Percentiles rank a stretch among this genome's conserved stretches.
Conservation (phyloP, 345 rosid genomes). For the Syzygium aromaticum region DNA sequence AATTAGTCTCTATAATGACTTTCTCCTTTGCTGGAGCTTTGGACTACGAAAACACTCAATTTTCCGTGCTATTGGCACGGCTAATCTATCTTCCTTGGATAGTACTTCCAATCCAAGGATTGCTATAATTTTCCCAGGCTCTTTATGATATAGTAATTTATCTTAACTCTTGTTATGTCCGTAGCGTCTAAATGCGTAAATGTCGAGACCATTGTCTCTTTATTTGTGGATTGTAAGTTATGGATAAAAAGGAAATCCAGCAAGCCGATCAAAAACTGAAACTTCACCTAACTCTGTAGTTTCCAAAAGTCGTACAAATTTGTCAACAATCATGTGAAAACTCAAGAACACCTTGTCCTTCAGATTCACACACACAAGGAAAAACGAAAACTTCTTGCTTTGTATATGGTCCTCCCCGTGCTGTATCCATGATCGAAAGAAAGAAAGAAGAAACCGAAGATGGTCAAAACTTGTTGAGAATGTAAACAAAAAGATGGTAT, state of each 20-base stretch:
- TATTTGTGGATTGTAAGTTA: background rate
- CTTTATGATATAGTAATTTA: background rate
- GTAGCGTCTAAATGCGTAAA: background rate
- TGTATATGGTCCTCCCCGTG: background rate
- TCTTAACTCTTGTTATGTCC: background rate
- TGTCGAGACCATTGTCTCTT: background rate
- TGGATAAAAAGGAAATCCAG: background rate
- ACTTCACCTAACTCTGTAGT: background rate
- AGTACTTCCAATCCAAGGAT: background rate
- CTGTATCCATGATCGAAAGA: background rate
- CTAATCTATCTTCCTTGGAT: background rate
- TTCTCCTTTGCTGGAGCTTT: background rate
- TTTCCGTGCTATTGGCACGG: background rate
- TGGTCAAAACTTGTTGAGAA: conserved; percentile 19
- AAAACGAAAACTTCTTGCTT: background rate
- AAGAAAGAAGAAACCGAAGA: background rate
- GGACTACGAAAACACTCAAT: background rate
- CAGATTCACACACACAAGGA: background rate
- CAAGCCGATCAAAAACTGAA: background rate
- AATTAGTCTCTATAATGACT: no score
- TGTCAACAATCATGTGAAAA: background rate
- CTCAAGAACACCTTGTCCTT: background rate
- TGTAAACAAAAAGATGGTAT: conserved; percentile 28
- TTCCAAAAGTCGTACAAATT: background rate
- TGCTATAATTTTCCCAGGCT: background rate